Percentiles rank a stretch among this genome's conserved stretches.
These are phyloP conservation scores for Casuarina equisetifolia DNA, from an alignment of 306 rosid species.

Conservation along the genomic window DNA sequence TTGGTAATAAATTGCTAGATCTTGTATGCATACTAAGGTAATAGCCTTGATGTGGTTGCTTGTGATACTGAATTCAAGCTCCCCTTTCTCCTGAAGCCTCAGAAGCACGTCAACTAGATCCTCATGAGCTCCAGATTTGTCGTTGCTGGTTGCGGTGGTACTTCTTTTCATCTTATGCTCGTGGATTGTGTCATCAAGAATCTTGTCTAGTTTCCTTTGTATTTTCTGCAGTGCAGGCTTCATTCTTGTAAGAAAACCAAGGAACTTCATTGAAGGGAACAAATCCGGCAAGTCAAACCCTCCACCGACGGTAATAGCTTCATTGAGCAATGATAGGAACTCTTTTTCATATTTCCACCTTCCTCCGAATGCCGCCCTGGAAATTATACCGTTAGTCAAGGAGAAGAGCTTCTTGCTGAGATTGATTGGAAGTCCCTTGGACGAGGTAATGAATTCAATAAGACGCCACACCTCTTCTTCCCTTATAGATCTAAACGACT, in stretches of 20 bases:
- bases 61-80: conserved; percentile 9
- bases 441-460: too few species aligned
- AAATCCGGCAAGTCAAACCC: conserved; percentile 3
- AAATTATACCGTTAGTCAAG: background rate
- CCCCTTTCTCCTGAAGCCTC: background rate
- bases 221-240: background rate
- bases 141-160: background rate
- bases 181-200: conserved; percentile 4
- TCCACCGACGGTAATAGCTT: background rate
- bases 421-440: too few species aligned
- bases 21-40: background rate
- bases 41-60: conserved; percentile 14
- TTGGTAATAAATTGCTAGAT: too few species aligned
- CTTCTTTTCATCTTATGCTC: conserved; percentile 8
- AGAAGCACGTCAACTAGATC: conserved; percentile 14
- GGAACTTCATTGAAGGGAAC: conserved; percentile 13
- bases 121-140: background rate
- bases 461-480: too few species aligned
- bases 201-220: background rate
- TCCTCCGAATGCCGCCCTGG: conserved; percentile 1
- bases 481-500: background rate
- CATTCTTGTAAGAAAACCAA: background rate
- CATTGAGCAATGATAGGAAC: background rate
- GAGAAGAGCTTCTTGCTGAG: too few species aligned
- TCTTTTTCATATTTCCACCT: background rate